These are phyloP conservation scores for Polyplosphaeria fusca DNA, from an alignment of 495 filamentous ascomycete species.

Conservation along the genomic window DNA sequence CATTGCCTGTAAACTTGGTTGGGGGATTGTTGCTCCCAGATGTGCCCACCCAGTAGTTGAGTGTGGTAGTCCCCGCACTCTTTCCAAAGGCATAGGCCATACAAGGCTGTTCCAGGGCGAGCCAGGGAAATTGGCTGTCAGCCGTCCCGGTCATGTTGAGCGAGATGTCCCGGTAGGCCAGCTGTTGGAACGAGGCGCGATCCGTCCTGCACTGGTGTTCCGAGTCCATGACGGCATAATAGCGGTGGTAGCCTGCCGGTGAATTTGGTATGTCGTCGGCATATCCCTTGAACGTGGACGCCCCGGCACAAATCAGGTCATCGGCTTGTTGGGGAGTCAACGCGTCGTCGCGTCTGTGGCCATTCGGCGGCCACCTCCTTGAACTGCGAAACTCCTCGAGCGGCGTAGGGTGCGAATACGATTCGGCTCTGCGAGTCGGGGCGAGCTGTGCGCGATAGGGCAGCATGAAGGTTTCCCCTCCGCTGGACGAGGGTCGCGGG, in stretches of 20 bases:
- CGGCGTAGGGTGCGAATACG: constrained; percentile 29
- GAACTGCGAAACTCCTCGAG: constrained; percentile 32
- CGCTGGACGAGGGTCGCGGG: constrained; percentile 27
- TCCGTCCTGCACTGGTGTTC: constrained; percentile 34
- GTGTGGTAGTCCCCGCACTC: constrained; percentile 58
- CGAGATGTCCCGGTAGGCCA: constrained; percentile 37
- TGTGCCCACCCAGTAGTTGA: constrained; percentile 56
- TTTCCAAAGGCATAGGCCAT: constrained; percentile 57
- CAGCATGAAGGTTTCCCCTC: constrained; percentile 18
- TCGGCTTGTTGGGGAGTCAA: constrained; percentile 34
- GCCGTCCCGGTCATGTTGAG: constrained; percentile 36
- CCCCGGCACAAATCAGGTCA: constrained; percentile 37
- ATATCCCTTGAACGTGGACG: constrained; percentile 41
- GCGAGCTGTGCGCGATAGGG: constrained; percentile 11
- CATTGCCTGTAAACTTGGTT: constrained; percentile 49
- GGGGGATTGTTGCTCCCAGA: constrained; percentile 50
- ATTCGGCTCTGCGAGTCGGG: constrained; percentile 25
- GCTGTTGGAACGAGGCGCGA: constrained; percentile 28
- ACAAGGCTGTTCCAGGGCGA: constrained; percentile 64
- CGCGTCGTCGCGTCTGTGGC: constrained; percentile 27
- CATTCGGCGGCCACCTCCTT: constrained; percentile 36
- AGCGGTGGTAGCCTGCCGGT: constrained; percentile 29
- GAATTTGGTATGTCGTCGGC: constrained; percentile 36
- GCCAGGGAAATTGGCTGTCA: constrained; percentile 52
- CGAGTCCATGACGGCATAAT: constrained; percentile 38